Evolutionary conservation across 2,329 filamentous ascomycete species (phyloP), one percentile per base, ranked within the genome.

Genomic region (Paraphoma chrysanthemicola): DNA sequence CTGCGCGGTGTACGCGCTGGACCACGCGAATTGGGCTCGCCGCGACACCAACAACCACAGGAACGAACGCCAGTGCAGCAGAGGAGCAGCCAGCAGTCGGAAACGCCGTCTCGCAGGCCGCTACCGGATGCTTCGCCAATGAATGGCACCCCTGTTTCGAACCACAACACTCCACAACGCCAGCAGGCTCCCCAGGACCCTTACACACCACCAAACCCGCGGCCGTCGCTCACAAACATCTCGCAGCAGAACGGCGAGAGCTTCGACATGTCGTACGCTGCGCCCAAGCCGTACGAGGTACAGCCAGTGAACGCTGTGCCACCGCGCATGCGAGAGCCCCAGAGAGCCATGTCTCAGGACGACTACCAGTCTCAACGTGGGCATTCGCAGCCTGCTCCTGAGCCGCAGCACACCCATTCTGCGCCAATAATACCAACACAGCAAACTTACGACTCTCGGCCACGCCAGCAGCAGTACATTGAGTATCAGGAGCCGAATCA

Each of bases 351-450:
- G 62, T 72, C 71, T 10, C 71, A 74, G 45, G 66, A 70, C 30
- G 67, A 75, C 54, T 66, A 61, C 39, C 57, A 70, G 10, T 62
- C 71, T 3, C 61, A 66, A 8, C 57, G 62, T 17, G 62, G 54
- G 7, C 68, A 67, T 36, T 57, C 64, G 4, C 68, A 67, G 43
- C 65, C 58, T 31, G 70, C 62, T n/a, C 58, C 60, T 7, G 73
- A 71, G 52, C 63, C 80, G 14, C 67, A 72, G 23, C 80, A 82
- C 58, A 74, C 80, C 1, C 74, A 81, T 56, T 82, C 80, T n/a
- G 79, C 79, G 7, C 80, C 80, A 0, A 59, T 68, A 10, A 72
- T 81, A 10, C 78, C 78, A 4, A 74, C 71, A 1, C 71, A 73
- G 41, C 62, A 68, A 43, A 51, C 48, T 43, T 69, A 72, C 63